phyloP scores from a whole-genome alignment of 1,284 basidiomycete species.

The Melampsora occidentalis region DNA sequence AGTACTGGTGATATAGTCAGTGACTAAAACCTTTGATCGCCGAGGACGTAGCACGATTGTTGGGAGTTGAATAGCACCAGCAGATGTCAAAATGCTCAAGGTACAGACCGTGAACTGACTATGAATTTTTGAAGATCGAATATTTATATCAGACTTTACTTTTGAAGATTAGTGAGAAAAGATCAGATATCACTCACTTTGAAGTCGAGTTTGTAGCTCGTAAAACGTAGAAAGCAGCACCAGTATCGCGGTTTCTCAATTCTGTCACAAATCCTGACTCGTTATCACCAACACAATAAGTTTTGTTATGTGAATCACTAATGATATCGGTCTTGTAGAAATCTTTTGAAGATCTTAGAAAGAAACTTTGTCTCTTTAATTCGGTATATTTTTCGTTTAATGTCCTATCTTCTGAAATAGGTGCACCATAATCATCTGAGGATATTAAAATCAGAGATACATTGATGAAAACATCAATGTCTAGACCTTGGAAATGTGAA shows the following conservation, averaged over 20 bases:
- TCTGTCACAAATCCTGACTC: constrained; percentile 64
- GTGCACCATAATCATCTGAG: constrained; percentile 56
- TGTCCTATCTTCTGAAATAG: constrained; percentile 67
- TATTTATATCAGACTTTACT: constrained; percentile 52
- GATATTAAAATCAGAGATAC: constrained; percentile 46
- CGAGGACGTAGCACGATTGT: constrained; percentile 65
- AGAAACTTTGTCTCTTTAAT: constrained; percentile 69
- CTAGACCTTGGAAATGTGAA: constrained; percentile 47
- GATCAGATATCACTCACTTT: constrained; percentile 61
- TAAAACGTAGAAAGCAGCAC: constrained; percentile 66
- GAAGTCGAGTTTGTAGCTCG: constrained; percentile 59
- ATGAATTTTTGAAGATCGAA: constrained; percentile 40
- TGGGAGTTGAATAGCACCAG: constrained; percentile 62
- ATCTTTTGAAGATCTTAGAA: constrained; percentile 69
- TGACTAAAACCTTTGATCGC: constrained; percentile 67
- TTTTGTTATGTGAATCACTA: constrained; percentile 50
- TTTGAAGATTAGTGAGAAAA: constrained; percentile 53
- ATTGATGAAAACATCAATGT: constrained; percentile 57
- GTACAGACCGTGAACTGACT: constrained; percentile 56
- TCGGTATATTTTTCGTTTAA: constrained; percentile 69
- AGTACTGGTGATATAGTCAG: constrained; percentile 63
- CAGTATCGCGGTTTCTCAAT: constrained; percentile 66
- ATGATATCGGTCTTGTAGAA: constrained; percentile 74
- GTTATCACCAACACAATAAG: constrained; percentile 52
- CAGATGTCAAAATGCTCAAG: constrained; percentile 61